These are phyloP conservation scores for Turritis glabra DNA, from an alignment of 345 rosid species.

Conservation along the genomic window DNA sequence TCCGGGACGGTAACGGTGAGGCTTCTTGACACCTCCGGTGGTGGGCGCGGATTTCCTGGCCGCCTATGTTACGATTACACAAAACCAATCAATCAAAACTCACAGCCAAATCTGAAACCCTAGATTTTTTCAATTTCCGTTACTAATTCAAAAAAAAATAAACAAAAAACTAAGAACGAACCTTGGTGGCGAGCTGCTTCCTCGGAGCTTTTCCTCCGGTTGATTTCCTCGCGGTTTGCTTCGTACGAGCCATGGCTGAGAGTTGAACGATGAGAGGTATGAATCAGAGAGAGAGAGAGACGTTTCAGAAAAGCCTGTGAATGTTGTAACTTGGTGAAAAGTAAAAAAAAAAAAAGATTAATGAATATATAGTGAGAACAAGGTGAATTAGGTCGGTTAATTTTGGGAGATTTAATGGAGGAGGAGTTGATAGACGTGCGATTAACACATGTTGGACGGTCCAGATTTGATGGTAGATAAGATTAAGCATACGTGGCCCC, in stretches of 20 bases:
- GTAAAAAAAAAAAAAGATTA: not conserved
- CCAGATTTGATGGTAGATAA: not conserved
- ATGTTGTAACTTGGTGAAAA: not conserved
- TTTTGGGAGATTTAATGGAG: not conserved
- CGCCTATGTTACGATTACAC: conserved; percentile 38
- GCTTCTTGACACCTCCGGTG: conserved; percentile 74
- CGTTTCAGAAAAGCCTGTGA: not conserved
- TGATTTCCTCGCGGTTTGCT: conserved; percentile 55
- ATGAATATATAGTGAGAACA: conserved; percentile 9
- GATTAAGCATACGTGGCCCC: not conserved
- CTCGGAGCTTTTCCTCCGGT: conserved; percentile 53
- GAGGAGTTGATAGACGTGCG: not conserved
- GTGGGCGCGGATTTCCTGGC: conserved; percentile 78
- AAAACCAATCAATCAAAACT: not conserved
- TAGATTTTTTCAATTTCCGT: not conserved
- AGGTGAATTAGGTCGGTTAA: conserved; percentile 10
- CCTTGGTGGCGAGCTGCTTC: conserved; percentile 54
- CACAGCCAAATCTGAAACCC: not conserved
- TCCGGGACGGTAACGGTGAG: conserved; percentile 72
- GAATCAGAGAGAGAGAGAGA: not conserved
- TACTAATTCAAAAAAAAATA: not conserved
- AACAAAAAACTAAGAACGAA: not conserved
- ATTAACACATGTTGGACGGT: conserved; percentile 8
- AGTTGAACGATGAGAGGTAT: not conserved
- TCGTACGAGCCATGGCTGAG: conserved; percentile 51